Evolutionary conservation across 176 grass and related monocot species (phyloP), one percentile per base, ranked within the genome.

Genomic region (Oryza brachyantha): DNA sequence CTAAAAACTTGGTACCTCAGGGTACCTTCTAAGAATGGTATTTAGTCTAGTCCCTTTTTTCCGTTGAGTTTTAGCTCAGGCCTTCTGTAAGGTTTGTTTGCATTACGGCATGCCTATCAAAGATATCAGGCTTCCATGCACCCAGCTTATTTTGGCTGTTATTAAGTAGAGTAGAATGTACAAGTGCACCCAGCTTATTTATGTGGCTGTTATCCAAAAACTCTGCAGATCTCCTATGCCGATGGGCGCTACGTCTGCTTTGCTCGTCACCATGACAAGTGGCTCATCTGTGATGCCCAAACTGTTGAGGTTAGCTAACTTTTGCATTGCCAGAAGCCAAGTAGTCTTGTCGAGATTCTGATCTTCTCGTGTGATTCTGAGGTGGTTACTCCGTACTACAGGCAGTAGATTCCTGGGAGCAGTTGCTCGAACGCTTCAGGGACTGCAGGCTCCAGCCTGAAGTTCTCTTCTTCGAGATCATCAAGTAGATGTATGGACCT

Each of bases 391-490:
- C n/a, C 42, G 13, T 52, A 29, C 62, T 52, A 29, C 62, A 79
- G 76, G 34, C 7, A 66, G 63, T 10, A 52, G 76, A 66, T 79
- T 52, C 43, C 42, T 67, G 76, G 76, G 62, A 54, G 42, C 42
- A 55, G 24, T 79, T 79, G 76, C 62, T 79, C n/a, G 62, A 54
- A 52, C 43, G 63, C 52, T 79, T 52, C 62, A 79, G 65, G 32
- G 42, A 38, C 29, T 19, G 76, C 63, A 67, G 52, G 41, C 76
- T 79, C 76, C 43, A 37, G 46, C 76, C 76, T 37, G 62, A 67
- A 55, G 62, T 79, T 37, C 43, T 79, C 29, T 78, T 78, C 66
- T 79, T 66, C 7, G 76, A 78, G 62, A 29, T 78, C 42, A 66
- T 78, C 61, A 78, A 78, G 76, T 78, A 78, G 62, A 54, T 24